Base-by-base conservation (phyloP, 2,329 filamentous ascomycete species). In the Nothophaeocryptopus gaeumannii region DNA sequence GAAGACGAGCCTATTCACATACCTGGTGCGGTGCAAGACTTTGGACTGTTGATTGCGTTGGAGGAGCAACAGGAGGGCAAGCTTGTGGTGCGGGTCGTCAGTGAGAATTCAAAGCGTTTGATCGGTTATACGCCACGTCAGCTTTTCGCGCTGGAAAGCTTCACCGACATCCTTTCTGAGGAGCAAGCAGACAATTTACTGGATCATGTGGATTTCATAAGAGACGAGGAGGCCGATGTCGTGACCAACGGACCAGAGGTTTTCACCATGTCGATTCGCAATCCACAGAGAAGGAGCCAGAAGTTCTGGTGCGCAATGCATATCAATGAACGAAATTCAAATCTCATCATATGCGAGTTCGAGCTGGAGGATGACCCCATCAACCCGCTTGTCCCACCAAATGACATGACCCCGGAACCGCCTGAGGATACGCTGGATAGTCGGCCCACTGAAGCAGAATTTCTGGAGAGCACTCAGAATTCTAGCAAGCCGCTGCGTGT, bases 1-100 rank as follows among this genome's bases (percentile, higher is more conserved):
- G 90, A 96, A 67, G 90, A 96, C 62, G 90, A 96, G 62, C 89
- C 90, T 0, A 95, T 96, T 20, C 89, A 92, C 58, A 85, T 89
- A 1, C 90, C 90, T 1, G 89, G 89, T 31, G 87, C 88, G 1
- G 72, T 91, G 0, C 90, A 96, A 66, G 78, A 81, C 1, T 96
- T 95, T 59, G 90, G 90, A 1, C 75, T 88, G 3, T 73, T 96
- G 16, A 62, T 96, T 30, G 89, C 85, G 0, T 68, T 96, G 14
- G 80, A 84, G 46, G 86, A 91, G 65, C 83, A 88, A 46, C 55
- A 60, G 30, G 83, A 86, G 33, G 85, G 85, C 2, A 81, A 79
- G 34, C 78, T 93, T 9, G 66, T 81, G 1, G 86, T 91, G 10
- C 81, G 86, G 12, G 79, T 89, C 29, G 87, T 83, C 8, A 95